These are phyloP conservation scores for Aspergillus unguis DNA, from an alignment of 2,329 filamentous ascomycete genomes.

Conservation along the genomic window DNA sequence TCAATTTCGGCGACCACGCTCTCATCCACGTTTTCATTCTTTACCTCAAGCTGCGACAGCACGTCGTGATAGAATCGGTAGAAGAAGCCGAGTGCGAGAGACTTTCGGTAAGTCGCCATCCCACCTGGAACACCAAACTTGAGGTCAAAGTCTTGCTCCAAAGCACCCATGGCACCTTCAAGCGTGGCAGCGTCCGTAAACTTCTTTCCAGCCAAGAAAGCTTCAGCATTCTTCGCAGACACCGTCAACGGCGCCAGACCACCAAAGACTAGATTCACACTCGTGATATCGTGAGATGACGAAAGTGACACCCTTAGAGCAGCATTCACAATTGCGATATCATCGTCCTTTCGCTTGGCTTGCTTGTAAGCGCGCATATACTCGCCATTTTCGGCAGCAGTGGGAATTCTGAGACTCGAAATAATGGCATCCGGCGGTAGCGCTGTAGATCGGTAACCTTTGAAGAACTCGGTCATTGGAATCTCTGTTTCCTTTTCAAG, in stretches of 20 bases:
- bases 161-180: slow-evolving; percentile 81
- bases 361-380: slow-evolving; percentile 92
- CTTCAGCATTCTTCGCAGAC: slow-evolving; percentile 74
- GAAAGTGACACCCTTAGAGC: slow-evolving; percentile 73
- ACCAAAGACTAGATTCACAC: slow-evolving; percentile 80
- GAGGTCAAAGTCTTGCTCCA: slow-evolving; percentile 87
- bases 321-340: slow-evolving; percentile 94
- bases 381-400: slow-evolving; percentile 71
- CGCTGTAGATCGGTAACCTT: slow-evolving; percentile 81
- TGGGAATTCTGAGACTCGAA: slow-evolving; percentile 78
- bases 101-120: slow-evolving; percentile 95
- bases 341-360: slow-evolving; percentile 93
- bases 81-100: slow-evolving; percentile 88
- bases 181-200: slow-evolving; percentile 78
- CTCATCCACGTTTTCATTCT: slow-evolving; percentile 58
- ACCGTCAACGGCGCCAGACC: slow-evolving; percentile 93
- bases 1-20: slow-evolving; percentile 83
- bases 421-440: slow-evolving; percentile 79
- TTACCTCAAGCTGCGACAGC: slow-evolving; percentile 55
- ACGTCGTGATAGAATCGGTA: slow-evolving; percentile 96
- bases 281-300: slow-evolving; percentile 65
- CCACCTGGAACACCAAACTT: slow-evolving; percentile 89
- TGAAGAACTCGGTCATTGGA: slow-evolving; percentile 92
- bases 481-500: slow-evolving; percentile 71
- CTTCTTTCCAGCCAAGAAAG: slow-evolving; percentile 71